Evolutionary conservation across 2,329 filamentous ascomycete species (phyloP).

Genomic region (Fusarium succisae): DNA sequence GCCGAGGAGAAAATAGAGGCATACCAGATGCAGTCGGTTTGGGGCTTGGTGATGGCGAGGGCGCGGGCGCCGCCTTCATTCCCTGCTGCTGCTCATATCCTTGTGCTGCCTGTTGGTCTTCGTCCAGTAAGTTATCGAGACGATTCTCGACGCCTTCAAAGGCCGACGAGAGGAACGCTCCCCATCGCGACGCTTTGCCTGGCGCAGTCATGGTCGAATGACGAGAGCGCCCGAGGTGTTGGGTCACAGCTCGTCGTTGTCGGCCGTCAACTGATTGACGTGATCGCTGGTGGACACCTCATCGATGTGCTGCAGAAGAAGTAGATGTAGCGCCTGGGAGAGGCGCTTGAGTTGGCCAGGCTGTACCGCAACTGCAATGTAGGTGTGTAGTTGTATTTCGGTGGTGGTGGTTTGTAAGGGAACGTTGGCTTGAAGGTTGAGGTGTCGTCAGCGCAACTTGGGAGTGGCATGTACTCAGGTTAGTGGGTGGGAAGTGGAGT

Average conservation of each 20-base stretch:
- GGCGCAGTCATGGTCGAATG: constrained; percentile 59
- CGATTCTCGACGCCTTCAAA: constrained; percentile 94
- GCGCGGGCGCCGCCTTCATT: constrained; percentile 26
- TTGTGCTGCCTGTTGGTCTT: constrained; percentile 55
- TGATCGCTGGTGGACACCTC: constrained; percentile 31
- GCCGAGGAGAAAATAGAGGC: neutral
- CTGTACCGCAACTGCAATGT: neutral
- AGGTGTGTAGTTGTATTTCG: constrained; percentile 1
- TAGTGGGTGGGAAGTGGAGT: constrained; percentile 19
- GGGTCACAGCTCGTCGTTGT: constrained; percentile 13
- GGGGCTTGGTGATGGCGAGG: constrained; percentile 46
- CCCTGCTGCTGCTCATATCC: constrained; percentile 34
- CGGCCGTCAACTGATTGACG: constrained; percentile 36
- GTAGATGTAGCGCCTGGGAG: neutral
- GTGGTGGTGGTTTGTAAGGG: constrained; percentile 4
- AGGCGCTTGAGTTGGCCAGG: neutral
- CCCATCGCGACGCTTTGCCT: constrained; percentile 72
- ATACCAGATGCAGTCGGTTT: constrained; percentile 18
- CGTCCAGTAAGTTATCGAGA: constrained; percentile 90
- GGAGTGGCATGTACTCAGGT: constrained; percentile 20
- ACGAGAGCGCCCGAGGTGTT: constrained; percentile 6
- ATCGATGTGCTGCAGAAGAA: constrained; percentile 16
- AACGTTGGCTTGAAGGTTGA: constrained; percentile 20
- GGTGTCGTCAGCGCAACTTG: constrained; percentile 32
- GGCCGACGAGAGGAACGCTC: constrained; percentile 84